Evolutionary conservation across 176 grass and related monocot species (phyloP), one percentile per base, ranked within the genome.

Genomic region (Musa itinerans): DNA sequence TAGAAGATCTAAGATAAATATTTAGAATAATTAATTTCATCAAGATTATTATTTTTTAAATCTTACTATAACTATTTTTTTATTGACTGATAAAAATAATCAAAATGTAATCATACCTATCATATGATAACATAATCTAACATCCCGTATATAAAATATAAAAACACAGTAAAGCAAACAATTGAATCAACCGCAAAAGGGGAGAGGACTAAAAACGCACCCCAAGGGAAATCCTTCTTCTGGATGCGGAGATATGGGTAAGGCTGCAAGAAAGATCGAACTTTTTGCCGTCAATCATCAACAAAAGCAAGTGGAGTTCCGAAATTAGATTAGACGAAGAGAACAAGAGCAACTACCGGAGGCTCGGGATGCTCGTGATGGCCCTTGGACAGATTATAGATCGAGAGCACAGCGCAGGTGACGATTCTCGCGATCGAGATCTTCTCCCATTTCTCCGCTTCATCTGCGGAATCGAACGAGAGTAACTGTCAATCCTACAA

Each of bases 191-290:
- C 29, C 19, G 11, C n/a, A 14, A 2, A 69, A 25, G 14, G 29
- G 52, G 20, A 4, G 21, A 49, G n/a, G 29, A 17, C 11, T 57
- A 29, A 21, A 4, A 15, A 58, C 72, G 3, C 13, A 74, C 72
- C 72, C 72, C 72, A 58, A 10, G 53, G 72, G 53, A 57, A 74
- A 57, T 74, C 72, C 72, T 74, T 74, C 21, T 55, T 74, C 52
- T 1, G 53, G 22, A 74, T 74, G 24, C 23, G 53, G 24, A 74
- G 24, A 74, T 58, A 74, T 43, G 72, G 22, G 25, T 74, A 74
- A 57, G 72, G 2, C 72, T 74, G 72, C 53, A 19, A 29, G 9
- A 43, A 34, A 11, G 56, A 9, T 16, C 10, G 1, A 26, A 55
- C 14, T 23, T 27, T 25, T 17, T 9, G 13, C 17, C 9, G 48